These are phyloP conservation scores for Leishmania guyanensis DNA, from an alignment of 208 protist species.

Conservation along the genomic window DNA sequence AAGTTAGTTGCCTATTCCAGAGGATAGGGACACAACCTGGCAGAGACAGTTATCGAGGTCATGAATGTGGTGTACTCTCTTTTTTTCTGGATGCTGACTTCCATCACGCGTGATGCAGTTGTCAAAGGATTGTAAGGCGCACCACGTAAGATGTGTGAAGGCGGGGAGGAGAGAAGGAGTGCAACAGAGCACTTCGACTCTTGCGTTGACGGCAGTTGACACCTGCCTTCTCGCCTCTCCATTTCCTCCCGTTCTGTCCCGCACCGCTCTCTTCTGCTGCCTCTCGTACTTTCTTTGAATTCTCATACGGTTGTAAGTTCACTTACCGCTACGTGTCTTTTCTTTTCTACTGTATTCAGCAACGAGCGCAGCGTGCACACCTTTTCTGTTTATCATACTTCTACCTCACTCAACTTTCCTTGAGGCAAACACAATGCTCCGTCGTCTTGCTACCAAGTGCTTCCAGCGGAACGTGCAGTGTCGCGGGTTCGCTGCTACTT, in stretches of 20 bases:
- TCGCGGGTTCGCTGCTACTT: slow-evolving; percentile 54
- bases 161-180: neutral
- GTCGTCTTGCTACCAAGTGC: slow-evolving; percentile 45
- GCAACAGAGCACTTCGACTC: neutral
- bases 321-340: neutral
- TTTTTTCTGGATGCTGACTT: neutral
- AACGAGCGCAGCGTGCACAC: neutral
- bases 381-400: neutral
- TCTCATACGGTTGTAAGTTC: neutral
- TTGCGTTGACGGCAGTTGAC: neutral
- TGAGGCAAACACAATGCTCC: slow-evolving; percentile 51
- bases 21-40: neutral
- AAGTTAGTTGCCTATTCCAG: neutral
- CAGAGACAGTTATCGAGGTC: neutral
- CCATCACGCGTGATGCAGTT: neutral
- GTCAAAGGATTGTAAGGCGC: too few species aligned
- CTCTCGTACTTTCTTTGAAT: neutral
- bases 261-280: too few species aligned
- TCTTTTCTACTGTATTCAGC: neutral
- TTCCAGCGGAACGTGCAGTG: slow-evolving; percentile 19
- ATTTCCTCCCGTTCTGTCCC: neutral
- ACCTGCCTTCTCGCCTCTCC: neutral
- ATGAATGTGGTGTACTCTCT: neutral
- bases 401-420: neutral
- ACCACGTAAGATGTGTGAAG: neutral